phyloP scores from a whole-genome alignment of 2,329 filamentous ascomycete genomes.

The Curvularia sp. region DNA sequence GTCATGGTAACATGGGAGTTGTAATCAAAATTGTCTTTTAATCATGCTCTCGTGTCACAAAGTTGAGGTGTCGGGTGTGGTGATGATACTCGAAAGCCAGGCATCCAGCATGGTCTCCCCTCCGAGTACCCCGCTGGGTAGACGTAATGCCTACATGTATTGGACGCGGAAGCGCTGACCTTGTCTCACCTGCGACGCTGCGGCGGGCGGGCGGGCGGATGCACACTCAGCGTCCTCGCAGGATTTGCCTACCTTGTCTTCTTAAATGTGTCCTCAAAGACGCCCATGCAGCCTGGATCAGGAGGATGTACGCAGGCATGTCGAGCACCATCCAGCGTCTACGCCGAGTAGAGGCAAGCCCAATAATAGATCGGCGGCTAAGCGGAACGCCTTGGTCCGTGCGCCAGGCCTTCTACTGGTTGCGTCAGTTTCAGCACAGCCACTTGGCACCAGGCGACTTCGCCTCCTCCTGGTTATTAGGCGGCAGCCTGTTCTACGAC shows the following conservation, averaged over 20 bases:
- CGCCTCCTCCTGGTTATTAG: slow-evolving; percentile 22
- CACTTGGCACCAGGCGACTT: slow-evolving; percentile 13
- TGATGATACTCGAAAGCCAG: not conserved
- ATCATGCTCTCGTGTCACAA: not conserved
- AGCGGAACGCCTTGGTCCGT: slow-evolving; percentile 11
- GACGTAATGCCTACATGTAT: slow-evolving; percentile 4
- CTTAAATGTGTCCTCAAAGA: not conserved
- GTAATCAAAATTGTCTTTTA: slow-evolving; percentile 21
- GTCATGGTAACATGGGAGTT: slow-evolving; percentile 26
- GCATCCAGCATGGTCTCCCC: slow-evolving; percentile 1
- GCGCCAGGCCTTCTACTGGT: slow-evolving; percentile 23
- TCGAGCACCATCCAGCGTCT: slow-evolving; percentile 2
- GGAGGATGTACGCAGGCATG: not conserved
- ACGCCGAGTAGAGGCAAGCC: slow-evolving; percentile 11
- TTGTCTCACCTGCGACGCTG: slow-evolving; percentile 5
- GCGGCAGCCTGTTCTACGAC: slow-evolving; percentile 21
- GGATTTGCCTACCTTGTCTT: not conserved
- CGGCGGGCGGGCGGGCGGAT: not conserved
- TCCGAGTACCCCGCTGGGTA: not conserved
- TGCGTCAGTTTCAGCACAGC: slow-evolving; percentile 21
- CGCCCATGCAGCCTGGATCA: not conserved
- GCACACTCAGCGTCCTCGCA: not conserved
- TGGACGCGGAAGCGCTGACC: slow-evolving; percentile 8
- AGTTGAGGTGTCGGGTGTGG: not conserved
- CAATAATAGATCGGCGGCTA: slow-evolving; percentile 30